Base-by-base conservation (phyloP, 2,329 filamentous ascomycete species). In the Aureobasidium sp. region DNA sequence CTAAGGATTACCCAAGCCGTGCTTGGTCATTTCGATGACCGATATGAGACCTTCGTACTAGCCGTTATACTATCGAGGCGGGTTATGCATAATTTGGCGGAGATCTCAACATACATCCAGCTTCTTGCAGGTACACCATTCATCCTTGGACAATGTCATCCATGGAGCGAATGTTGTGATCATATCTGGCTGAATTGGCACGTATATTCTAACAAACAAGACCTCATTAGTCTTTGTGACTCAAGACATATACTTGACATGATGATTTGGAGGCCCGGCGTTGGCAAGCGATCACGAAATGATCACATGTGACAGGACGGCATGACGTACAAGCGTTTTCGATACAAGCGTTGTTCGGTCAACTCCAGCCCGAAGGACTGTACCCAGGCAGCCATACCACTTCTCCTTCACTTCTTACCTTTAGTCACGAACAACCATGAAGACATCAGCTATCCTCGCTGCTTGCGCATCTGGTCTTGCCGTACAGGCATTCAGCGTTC, bases 401-500 rank as follows among this genome's bases (percentile, higher is more conserved):
- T 11, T 21, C 38, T 41, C 22, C 25, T 38, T 50, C 34, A 22
- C 37, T 17, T 42, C 29, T 34, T 12, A n/a, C 27, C n/a, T 17
- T 21, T 12, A 19, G 27, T 19, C 48, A 42, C 21, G 3, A 29
- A 11, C 40, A 39, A 50, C 7, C 37, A 55, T 55, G 54, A 55
- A 55, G 47, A 39, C 47, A 21, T 42, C 54, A 30, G 24, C 40
- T 27, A 37, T 55, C 22, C 54, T 55, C 4, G 54, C 54, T 14
- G 54, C 47, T 4, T 55, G 54, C 32, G 47, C 54, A 7, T 52
- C 54, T 16, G 47, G 45, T 6, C 47, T 55, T 32, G 54, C 54
- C 25, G 54, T 55, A 16, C 54, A 55, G 39, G 54, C 57, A 21
- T 49, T 56, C 49, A 56, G 50, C 24, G 52, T 58, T 10, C 55